Evolutionary conservation across 73 alveolate genomes (phyloP).

Genomic region (Symbiodinium natans): DNA sequence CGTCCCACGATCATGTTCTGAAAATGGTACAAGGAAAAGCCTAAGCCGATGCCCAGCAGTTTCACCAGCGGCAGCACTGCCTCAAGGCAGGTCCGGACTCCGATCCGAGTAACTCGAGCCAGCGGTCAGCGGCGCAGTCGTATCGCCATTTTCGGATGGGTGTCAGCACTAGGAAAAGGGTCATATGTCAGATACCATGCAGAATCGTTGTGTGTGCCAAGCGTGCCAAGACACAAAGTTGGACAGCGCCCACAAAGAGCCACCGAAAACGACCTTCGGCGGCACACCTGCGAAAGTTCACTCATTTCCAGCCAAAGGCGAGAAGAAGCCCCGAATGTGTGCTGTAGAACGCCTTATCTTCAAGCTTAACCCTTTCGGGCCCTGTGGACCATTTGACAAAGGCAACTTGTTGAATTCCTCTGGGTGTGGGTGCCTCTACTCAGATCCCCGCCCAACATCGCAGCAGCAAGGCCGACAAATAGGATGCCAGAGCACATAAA

Average conservation of each 20-base stretch:
- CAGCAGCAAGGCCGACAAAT: constrained; percentile 61
- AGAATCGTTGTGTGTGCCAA: no score
- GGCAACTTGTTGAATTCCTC: no score
- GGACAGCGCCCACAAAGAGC: constrained; percentile 68
- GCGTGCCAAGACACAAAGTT: constrained; percentile 9
- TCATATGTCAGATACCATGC: no score
- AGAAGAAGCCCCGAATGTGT: no score
- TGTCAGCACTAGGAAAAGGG: no score
- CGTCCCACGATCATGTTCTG: constrained; percentile 89
- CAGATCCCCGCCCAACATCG: constrained; percentile 54
- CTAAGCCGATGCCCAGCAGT: constrained; percentile 88
- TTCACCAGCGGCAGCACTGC: constrained; percentile 88
- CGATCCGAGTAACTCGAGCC: neutral
- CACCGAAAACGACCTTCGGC: constrained; percentile 40
- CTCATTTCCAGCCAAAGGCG: no score
- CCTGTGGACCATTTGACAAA: no score
- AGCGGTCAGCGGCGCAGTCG: no score
- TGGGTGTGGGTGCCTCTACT: neutral
- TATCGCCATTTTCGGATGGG: no score
- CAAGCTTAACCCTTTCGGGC: no score
- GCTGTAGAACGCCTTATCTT: no score
- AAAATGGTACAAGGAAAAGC: constrained; percentile 82
- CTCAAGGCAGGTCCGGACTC: neutral
- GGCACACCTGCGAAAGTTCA: neutral
- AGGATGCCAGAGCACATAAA: constrained; percentile 90